Base-by-base conservation (phyloP, 2,329 filamentous ascomycete genomes). In the Thielaviopsis musarum region DNA sequence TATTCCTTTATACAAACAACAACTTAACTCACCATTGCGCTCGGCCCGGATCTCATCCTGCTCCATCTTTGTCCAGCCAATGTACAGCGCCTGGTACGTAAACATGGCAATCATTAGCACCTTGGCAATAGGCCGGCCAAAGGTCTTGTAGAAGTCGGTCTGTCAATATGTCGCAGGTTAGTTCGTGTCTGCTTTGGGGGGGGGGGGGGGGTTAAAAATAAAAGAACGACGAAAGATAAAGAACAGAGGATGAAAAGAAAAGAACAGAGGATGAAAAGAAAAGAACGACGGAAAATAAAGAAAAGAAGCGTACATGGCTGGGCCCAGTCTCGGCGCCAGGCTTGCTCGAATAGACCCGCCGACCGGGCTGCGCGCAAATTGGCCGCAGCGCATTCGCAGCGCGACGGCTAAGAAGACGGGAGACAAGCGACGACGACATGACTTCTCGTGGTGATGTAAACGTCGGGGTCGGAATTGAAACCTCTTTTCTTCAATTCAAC, bases 51-150 rank as follows among this genome's bases (percentile, higher is more conserved):
- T 74, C 72, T 93, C 88, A 58, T 87, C 77, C 38, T 79, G 78
- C 70, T 91, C 87, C 56, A 91, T 75, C 70, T 84, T 87, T 45
- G 80, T 69, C 88, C 88, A 93, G 15, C 72, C 73, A 74, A 81
- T 88, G 71, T 91, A 91, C 15, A 78, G 71, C n/a, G 87, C 66
- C 71, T 93, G 88, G 69, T 91, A 93, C 1, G 84, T 85, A 67
- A 88, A 83, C 59, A 90, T 78, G 58, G 88, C 86, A 67, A 86
- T 77, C 45, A 91, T 76, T 64, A 88, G 80, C 58, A 83, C 82
- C 72, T 90, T 91, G 58, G 81, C 77, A 53, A 91, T 75, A 2
- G 88, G 87, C 1, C 85, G 77, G 48, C 83, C 81, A 67, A 89
- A 90, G 15, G 81, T 82, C 67, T 81, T 84, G 75, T 89, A 91